Conservation (phyloP, 192 early-diverging fungal species). For the Backusella circina region DNA sequence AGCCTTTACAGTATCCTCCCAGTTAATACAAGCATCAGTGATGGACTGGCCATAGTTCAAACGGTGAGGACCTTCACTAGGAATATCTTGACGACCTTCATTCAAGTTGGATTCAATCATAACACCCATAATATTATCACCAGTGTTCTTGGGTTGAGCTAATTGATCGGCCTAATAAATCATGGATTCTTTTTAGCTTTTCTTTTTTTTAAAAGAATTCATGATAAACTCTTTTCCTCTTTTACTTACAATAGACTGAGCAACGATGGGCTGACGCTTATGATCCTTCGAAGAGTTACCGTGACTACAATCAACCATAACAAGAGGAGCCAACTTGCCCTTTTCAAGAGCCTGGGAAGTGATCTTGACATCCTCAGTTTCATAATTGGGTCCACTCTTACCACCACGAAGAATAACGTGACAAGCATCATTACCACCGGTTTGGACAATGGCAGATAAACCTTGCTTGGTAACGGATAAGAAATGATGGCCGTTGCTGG, state of each 20-base stretch:
- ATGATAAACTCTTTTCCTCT: not conserved
- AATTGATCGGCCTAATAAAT: conserved; percentile 47
- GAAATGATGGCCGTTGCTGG: conserved; percentile 73
- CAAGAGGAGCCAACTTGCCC: conserved; percentile 48
- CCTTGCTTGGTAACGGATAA: conserved; percentile 86
- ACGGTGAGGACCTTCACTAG: conserved; percentile 65
- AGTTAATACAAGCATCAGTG: conserved; percentile 92
- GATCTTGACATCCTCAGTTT: conserved; percentile 59
- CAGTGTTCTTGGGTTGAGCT: conserved; percentile 55
- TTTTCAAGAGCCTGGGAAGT: conserved; percentile 57
- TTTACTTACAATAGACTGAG: conserved; percentile 14
- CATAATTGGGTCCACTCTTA: conserved; percentile 87
- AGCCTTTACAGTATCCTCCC: conserved; percentile 83
- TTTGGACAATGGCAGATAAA: conserved; percentile 78
- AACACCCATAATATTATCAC: conserved; percentile 80
- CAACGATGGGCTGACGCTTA: conserved; percentile 81
- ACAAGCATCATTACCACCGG: conserved; percentile 87
- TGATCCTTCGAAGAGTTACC: conserved; percentile 92
- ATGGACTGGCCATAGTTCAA: conserved; percentile 86
- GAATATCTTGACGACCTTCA: conserved; percentile 72
- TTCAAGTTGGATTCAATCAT: conserved; percentile 95
- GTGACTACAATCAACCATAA: conserved; percentile 98
- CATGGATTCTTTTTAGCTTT: not conserved
- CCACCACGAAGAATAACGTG: conserved; percentile 95
- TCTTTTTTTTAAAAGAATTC: too few species aligned